Evolutionary conservation across 73 alveolate genomes (phyloP).

Genomic region (Symbiodinium pilosum): DNA sequence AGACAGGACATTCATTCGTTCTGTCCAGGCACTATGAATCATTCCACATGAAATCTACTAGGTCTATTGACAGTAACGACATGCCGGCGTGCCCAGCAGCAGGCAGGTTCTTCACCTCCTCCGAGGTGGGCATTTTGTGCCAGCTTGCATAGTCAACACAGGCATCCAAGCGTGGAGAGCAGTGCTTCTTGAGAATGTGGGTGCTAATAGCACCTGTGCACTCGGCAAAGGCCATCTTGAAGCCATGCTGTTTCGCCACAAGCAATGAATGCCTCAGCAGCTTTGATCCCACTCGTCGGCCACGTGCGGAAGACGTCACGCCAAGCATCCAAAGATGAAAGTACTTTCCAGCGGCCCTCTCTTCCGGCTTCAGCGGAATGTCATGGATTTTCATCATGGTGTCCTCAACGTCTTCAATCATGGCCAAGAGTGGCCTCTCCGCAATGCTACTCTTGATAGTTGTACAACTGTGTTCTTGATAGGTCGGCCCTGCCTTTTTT

Average conservation of each 20-base stretch:
- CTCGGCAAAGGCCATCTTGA: not conserved
- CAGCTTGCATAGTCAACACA: not conserved
- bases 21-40: too few relatives aligned
- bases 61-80: not conserved
- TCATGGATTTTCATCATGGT: not conserved
- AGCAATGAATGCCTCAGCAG: not conserved
- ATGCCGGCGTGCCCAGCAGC: not conserved
- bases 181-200: not conserved
- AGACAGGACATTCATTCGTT: too few relatives aligned
- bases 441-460: too few relatives aligned
- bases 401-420: not conserved
- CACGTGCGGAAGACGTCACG: not conserved
- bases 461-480: too few relatives aligned
- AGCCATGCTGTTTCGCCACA: not conserved
- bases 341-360: not conserved
- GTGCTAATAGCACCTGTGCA: not conserved
- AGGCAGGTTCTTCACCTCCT: not conserved
- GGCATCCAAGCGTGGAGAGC: not conserved
- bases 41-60: too few relatives aligned
- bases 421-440: not conserved
- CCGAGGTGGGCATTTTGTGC: not conserved
- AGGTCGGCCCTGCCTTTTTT: too few relatives aligned
- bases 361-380: not conserved
- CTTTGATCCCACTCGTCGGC: not conserved
- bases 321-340: not conserved